Evolutionary conservation across 306 rosid genomes (phyloP).

Genomic region (Cyamopsis tetragonoloba): DNA sequence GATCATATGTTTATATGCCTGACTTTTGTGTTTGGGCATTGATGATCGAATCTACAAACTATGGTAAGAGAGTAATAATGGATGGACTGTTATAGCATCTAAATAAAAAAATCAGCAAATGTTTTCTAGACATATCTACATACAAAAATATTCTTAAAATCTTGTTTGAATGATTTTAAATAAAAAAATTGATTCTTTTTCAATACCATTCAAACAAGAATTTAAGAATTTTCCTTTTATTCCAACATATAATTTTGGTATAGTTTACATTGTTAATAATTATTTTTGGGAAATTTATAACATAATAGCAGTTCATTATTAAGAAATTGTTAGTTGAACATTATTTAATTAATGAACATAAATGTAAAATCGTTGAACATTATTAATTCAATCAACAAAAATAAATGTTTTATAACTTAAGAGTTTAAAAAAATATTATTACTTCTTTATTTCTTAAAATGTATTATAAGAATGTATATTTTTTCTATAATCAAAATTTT

Average conservation of each 20-base stretch:
- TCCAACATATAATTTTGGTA: background rate
- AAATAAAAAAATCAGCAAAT: background rate
- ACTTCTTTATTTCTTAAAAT: background rate
- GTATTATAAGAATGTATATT: background rate
- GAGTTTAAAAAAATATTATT: background rate
- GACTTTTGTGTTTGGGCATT: background rate
- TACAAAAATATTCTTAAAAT: background rate
- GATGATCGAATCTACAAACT: slow-evolving; percentile 2
- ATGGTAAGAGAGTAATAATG: background rate
- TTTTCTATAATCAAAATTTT: too few relatives aligned
- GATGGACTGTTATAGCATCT: background rate
- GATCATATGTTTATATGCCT: too few relatives aligned
- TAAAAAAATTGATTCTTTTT: background rate
- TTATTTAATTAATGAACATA: background rate
- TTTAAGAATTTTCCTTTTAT: too few relatives aligned
- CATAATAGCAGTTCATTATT: too few relatives aligned
- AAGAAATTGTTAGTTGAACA: too few relatives aligned
- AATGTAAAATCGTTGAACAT: too few relatives aligned
- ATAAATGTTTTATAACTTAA: background rate
- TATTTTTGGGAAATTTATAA: too few relatives aligned
- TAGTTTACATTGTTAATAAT: background rate
- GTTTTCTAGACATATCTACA: background rate
- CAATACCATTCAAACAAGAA: too few relatives aligned
- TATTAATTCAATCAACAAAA: too few relatives aligned
- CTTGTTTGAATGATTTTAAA: background rate